These are phyloP conservation scores for Excoecaria agallocha DNA, from an alignment of 345 rosid genomes.

Conservation along the genomic window DNA sequence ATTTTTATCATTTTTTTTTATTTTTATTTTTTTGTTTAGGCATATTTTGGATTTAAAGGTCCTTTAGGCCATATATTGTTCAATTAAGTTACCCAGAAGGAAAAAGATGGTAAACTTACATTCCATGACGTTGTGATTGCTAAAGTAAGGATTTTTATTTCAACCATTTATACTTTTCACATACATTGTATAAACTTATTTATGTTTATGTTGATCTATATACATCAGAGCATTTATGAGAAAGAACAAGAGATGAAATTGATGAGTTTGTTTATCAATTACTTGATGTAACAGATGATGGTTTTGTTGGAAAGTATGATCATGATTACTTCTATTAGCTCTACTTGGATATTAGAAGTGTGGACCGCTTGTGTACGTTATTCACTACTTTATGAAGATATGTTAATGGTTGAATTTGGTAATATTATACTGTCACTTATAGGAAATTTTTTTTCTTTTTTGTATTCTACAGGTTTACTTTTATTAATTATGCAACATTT, in stretches of 20 bases:
- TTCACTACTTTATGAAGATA: not conserved
- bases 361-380: not conserved
- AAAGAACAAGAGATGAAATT: conserved; percentile 75
- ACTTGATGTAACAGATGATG: conserved; percentile 64
- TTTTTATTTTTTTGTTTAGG: conserved; percentile 30
- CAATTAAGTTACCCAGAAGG: conserved; percentile 53
- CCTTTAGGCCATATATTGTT: conserved; percentile 64
- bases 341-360: not conserved
- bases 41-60: conserved; percentile 55
- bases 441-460: conserved; percentile 2
- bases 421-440: not conserved
- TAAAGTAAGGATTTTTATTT: conserved; percentile 46
- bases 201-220: not conserved
- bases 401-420: not conserved
- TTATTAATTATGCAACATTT: conserved; percentile 13
- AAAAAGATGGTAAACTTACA: conserved; percentile 56
- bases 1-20: not conserved
- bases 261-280: conserved; percentile 75
- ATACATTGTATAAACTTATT: not conserved
- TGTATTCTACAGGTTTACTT: conserved; percentile 1
- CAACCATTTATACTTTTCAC: not conserved
- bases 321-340: conserved; percentile 1
- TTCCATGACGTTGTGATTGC: conserved; percentile 81
- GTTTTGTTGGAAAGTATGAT: conserved; percentile 53
- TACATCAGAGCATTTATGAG: conserved; percentile 63